Percentiles rank a stretch among this genome's conserved stretches.
Conservation (phyloP, 2,329 filamentous ascomycete genomes). For the Alternaria solani region DNA sequence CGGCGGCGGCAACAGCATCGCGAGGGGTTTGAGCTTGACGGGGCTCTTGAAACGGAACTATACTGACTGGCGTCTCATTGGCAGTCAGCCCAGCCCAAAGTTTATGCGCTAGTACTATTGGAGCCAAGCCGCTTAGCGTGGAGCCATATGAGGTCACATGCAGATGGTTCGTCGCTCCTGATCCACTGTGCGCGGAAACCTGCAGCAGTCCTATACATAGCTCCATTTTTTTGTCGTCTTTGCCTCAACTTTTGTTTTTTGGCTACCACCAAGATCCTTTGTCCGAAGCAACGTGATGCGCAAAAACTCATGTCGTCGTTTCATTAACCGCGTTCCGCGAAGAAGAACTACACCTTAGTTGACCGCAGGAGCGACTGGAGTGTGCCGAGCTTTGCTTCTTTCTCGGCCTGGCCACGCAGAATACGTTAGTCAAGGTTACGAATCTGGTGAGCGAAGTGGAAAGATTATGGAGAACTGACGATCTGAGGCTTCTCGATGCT, state of each 20-base stretch:
- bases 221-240: not conserved
- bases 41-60: slow-evolving; percentile 27
- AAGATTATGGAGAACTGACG: not conserved
- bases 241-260: not conserved
- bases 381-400: not conserved
- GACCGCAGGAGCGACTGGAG: not conserved
- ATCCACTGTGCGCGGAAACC: slow-evolving; percentile 2
- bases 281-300: not conserved
- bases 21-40: slow-evolving; percentile 27
- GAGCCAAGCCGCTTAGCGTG: slow-evolving; percentile 21
- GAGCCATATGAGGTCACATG: slow-evolving; percentile 14
- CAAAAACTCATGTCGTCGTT: not conserved
- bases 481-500: not conserved
- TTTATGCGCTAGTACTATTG: slow-evolving; percentile 15
- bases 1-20: slow-evolving; percentile 22
- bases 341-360: not conserved
- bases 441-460: not conserved
- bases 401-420: not conserved
- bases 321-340: not conserved
- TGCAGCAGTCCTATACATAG: not conserved
- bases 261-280: not conserved
- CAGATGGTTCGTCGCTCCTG: slow-evolving; percentile 7
- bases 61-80: slow-evolving; percentile 22
- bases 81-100: slow-evolving; percentile 12
- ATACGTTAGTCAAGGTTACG: not conserved